Evolutionary conservation across 441 rosid genomes (phyloP).

Genomic region (Adansonia rubrostipa): DNA sequence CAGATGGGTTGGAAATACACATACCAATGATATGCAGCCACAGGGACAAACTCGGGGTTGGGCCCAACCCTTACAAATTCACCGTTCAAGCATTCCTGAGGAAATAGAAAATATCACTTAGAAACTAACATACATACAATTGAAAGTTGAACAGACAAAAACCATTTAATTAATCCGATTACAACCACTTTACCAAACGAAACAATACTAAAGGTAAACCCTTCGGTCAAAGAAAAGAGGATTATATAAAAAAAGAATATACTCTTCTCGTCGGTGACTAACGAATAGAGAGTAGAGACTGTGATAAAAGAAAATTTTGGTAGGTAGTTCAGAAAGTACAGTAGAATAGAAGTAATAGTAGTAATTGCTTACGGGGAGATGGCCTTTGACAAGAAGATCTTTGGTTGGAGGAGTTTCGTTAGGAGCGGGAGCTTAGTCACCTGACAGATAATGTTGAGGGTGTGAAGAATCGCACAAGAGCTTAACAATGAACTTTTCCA

Average conservation of each 20-base stretch:
- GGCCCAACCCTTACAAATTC: conserved; percentile 96
- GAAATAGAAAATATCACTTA: not conserved
- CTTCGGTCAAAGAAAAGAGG: too few species aligned
- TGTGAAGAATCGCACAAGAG: conserved; percentile 68
- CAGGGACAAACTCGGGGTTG: conserved; percentile 82
- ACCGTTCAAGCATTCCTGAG: conserved; percentile 83
- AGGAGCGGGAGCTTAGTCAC: conserved; percentile 78
- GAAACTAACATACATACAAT: not conserved
- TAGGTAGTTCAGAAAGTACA: too few species aligned
- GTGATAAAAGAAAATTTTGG: too few species aligned
- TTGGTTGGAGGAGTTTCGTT: conserved; percentile 77
- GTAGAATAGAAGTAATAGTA: too few species aligned
- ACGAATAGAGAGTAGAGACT: too few species aligned
- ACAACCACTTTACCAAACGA: not conserved
- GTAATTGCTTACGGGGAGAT: conserved; percentile 68
- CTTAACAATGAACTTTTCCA: conserved; percentile 79
- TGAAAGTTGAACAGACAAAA: not conserved
- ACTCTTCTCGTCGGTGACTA: too few species aligned
- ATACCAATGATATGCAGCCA: conserved; percentile 91
- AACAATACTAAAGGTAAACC: too few species aligned
- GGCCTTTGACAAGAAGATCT: conserved; percentile 72
- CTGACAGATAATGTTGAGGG: conserved; percentile 87
- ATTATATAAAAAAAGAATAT: too few species aligned
- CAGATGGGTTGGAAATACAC: not conserved
- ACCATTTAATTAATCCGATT: not conserved